phyloP scores from a whole-genome alignment of 2,329 filamentous ascomycete genomes.

The Aspergillus cejpii region DNA sequence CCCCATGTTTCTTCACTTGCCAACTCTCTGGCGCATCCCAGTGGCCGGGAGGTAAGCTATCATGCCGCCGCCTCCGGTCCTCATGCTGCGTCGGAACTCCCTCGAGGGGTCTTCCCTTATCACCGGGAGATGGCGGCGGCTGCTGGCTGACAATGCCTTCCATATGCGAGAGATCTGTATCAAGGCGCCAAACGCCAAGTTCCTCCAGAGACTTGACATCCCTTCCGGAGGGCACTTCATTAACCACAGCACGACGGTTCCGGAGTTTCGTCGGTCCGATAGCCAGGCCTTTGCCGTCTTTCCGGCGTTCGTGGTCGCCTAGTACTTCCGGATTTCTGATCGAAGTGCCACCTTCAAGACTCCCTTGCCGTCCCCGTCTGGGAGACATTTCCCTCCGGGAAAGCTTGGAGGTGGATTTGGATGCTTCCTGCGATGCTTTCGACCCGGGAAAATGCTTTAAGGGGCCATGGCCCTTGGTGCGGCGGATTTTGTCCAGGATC shows the following conservation, averaged over 20 bases:
- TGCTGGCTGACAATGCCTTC: conserved; percentile 76
- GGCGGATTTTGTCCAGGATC: conserved; percentile 49
- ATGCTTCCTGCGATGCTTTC: conserved; percentile 25
- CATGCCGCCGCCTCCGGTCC: conserved; percentile 28
- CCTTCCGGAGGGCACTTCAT: conserved; percentile 22
- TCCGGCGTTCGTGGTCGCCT: conserved; percentile 36
- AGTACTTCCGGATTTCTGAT: conserved; percentile 23
- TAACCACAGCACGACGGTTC: conserved; percentile 28
- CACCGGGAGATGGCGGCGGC: conserved; percentile 63
- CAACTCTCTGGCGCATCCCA: conserved; percentile 97
- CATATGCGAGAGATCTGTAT: conserved; percentile 86
- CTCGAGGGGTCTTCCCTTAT: conserved; percentile 36
- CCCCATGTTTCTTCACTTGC: conserved; percentile 66
- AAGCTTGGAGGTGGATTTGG: conserved; percentile 21
- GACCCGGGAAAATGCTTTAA: conserved; percentile 29
- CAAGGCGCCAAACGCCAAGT: conserved; percentile 64
- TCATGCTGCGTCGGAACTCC: conserved; percentile 29
- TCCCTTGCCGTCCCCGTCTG: conserved; percentile 31
- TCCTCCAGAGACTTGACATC: conserved; percentile 45
- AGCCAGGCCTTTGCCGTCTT: conserved; percentile 32
- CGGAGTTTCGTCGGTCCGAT: conserved; percentile 32
- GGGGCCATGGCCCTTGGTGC: conserved; percentile 40
- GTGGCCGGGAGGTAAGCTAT: conserved; percentile 46
- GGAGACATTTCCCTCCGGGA: conserved; percentile 32
- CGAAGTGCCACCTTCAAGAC: conserved; percentile 26